Conservation (phyloP, 495 filamentous ascomycete genomes). For the Aspergillus olivimuriae region DNA sequence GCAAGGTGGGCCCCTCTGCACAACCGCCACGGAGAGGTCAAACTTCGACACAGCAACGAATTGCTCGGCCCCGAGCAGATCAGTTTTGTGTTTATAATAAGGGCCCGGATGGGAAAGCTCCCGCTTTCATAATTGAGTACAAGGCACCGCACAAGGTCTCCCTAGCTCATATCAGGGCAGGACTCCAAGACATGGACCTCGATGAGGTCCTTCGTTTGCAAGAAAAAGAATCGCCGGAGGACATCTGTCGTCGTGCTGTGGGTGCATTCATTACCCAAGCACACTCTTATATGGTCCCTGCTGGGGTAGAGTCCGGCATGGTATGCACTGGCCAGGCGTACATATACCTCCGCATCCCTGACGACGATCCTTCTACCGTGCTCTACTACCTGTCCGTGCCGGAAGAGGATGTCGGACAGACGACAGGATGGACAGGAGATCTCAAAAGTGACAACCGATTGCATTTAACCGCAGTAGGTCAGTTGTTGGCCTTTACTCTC, state of each 20-base stretch:
- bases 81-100: slow-evolving; percentile 39
- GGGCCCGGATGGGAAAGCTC: slow-evolving; percentile 18
- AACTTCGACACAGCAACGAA: background rate
- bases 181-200: no score
- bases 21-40: background rate
- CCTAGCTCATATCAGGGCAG: slow-evolving; percentile 13
- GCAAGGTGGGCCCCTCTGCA: background rate
- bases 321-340: slow-evolving; percentile 39
- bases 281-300: slow-evolving; percentile 39
- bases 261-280: slow-evolving; percentile 34
- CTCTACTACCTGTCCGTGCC: slow-evolving; percentile 36
- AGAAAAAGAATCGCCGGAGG: slow-evolving; percentile 7
- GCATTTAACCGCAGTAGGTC: slow-evolving; percentile 14
- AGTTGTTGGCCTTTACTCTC: slow-evolving; percentile 14
- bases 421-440: slow-evolving; percentile 5
- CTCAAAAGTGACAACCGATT: slow-evolving; percentile 7
- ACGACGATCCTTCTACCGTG: slow-evolving; percentile 28
- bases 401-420: slow-evolving; percentile 24
- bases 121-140: slow-evolving; percentile 32
- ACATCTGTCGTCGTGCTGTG: slow-evolving; percentile 9
- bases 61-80: slow-evolving; percentile 20
- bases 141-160: slow-evolving; percentile 40
- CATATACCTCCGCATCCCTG: no score
- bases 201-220: slow-evolving; percentile 10
- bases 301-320: slow-evolving; percentile 33